phyloP scores from a whole-genome alignment of 495 filamentous ascomycete genomes.

The Aspergillus sclerotioniger region DNA sequence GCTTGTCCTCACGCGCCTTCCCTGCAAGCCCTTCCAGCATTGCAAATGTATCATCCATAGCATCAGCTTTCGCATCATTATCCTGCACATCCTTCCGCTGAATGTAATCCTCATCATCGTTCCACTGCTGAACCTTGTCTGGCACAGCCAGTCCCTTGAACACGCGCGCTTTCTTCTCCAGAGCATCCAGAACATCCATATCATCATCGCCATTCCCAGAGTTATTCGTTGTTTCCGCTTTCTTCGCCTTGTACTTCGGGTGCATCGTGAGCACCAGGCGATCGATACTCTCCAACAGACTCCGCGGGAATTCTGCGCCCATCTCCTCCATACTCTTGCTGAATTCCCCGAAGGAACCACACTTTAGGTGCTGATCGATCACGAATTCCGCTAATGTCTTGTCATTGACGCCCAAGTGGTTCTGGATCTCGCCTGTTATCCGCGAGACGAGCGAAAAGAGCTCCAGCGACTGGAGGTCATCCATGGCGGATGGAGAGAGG shows the following conservation, averaged over 20 bases:
- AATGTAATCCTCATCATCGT: slow-evolving; percentile 46
- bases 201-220: slow-evolving; percentile 22
- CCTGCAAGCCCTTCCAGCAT: slow-evolving; percentile 82
- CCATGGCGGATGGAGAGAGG: slow-evolving; percentile 54
- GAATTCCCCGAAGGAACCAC: slow-evolving; percentile 64
- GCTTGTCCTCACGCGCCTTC: slow-evolving; percentile 53
- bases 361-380: slow-evolving; percentile 84
- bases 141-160: slow-evolving; percentile 90
- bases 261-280: slow-evolving; percentile 86
- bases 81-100: slow-evolving; percentile 28
- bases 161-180: slow-evolving; percentile 66
- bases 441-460: slow-evolving; percentile 90
- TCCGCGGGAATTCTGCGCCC: slow-evolving; percentile 84
- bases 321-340: slow-evolving; percentile 66
- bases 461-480: slow-evolving; percentile 87
- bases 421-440: slow-evolving; percentile 89
- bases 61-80: slow-evolving; percentile 46
- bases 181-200: slow-evolving; percentile 45
- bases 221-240: slow-evolving; percentile 23
- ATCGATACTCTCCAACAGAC: slow-evolving; percentile 87
- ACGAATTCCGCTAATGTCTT: slow-evolving; percentile 95
- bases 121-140: slow-evolving; percentile 66
- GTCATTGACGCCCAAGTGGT: slow-evolving; percentile 89
- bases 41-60: slow-evolving; percentile 92
- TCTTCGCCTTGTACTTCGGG: slow-evolving; percentile 68